Evolutionary conservation across 352 stramenopile species (phyloP), one percentile per base, ranked within the genome.

Genomic region (Globisporangium paddicum): DNA sequence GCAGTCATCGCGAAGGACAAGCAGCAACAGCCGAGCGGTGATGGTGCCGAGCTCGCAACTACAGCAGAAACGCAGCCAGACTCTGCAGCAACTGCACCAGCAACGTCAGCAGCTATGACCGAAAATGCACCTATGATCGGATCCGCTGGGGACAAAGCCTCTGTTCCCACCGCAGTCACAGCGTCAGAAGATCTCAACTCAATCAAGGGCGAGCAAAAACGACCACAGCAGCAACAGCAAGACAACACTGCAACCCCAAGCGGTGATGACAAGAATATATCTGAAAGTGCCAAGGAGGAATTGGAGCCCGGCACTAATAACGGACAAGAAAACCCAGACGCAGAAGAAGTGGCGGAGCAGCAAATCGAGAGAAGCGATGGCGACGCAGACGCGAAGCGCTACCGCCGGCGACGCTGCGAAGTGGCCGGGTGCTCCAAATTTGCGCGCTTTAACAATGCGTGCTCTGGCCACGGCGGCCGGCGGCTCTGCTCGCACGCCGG

Each of bases 361-460:
- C 38, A 45, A 14, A 7, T 37, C 5, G 45, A 49, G 21, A 40
- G 51, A 25, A 37, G 30, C 8, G 26, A 50, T 3, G n/a, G 25
- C 25, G 64, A 68, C 9, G 18, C 21, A 18, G 51, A 68, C n/a
- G 21, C 48, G 14, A 89, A 89, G 66, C 71, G 72, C 4, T 91
- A 89, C 58, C 73, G 79, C 9, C 78, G 82, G 16, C 79, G 82
- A 11, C 77, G 69, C 23, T 91, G 82, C 32, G 70, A 89, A 62
- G 75, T 89, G 2, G 58, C 77, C 38, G 82, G 77, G 0, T 91
- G 82, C 51, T 71, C 65, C 45, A 91, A 91, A 61, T 91, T 91
- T 63, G 79, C 82, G 19, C 79, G 82, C n/a, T 91, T 87, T 41
- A 89, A 89, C 59, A 89, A 86, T 28, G 76, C 74, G 4, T 89